Evolutionary conservation across 805 yeast genomes (phyloP).

Genomic region (Ogataea neopini): DNA sequence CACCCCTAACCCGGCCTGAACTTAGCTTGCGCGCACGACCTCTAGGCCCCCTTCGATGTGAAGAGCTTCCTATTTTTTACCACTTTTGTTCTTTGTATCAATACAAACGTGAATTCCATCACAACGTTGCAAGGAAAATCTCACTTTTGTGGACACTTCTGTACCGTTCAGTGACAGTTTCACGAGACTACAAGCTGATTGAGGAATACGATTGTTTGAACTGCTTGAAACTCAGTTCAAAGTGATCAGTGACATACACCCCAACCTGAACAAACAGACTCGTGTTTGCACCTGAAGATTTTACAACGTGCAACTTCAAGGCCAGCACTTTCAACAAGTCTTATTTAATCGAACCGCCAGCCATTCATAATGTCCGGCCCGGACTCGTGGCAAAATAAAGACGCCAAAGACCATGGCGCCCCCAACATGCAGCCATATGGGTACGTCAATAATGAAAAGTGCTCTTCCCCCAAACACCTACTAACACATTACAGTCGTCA

Average conservation of each 20-base stretch:
- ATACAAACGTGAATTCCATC: neutral
- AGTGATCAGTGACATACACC: neutral
- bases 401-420: constrained; percentile 11
- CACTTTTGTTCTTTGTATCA: constrained; percentile 4
- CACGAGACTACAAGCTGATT: neutral
- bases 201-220: neutral
- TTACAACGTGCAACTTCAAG: neutral
- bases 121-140: neutral
- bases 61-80: constrained; percentile 7
- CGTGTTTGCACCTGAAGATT: neutral
- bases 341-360: neutral
- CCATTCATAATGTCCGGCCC: constrained; percentile 14
- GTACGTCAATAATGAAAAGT: constrained; percentile 9
- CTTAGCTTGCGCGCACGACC: constrained; percentile 8
- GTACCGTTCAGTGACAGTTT: constrained; percentile 1
- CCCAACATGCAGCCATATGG: constrained; percentile 16
- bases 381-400: constrained; percentile 18
- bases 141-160: neutral
- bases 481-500: constrained; percentile 46
- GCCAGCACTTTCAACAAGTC: neutral
- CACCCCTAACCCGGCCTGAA: constrained; percentile 13
- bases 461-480: neutral
- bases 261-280: neutral
- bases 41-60: constrained; percentile 7
- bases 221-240: neutral